Conservation (phyloP, 441 rosid species). For the Cnidoscolus chayamansa region DNA sequence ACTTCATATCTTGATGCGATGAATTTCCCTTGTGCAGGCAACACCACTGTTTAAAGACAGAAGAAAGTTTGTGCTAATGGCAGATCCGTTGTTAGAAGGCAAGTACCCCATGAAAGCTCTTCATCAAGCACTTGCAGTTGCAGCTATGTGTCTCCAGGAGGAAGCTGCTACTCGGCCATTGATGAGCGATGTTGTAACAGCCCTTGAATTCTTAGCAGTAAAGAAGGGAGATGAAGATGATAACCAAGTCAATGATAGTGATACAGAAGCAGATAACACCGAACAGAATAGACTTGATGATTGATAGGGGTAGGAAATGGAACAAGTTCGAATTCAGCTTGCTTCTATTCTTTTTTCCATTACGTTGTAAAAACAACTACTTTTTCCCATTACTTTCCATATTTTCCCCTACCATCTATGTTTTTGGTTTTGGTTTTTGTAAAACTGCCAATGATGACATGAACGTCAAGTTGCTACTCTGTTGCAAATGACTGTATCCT, state of each 20-base stretch:
- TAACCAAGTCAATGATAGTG: constrained; percentile 8
- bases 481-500: neutral
- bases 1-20: neutral
- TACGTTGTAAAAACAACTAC: neutral
- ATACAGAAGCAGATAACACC: constrained; percentile 12
- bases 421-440: neutral
- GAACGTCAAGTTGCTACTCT: neutral
- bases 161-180: constrained; percentile 70
- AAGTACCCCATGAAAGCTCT: constrained; percentile 64
- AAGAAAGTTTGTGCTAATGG: constrained; percentile 67
- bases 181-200: constrained; percentile 92
- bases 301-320: neutral
- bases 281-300: constrained; percentile 7
- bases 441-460: neutral
- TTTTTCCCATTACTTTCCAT: neutral
- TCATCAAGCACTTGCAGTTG: constrained; percentile 91
- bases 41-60: constrained; percentile 78
- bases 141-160: constrained; percentile 98
- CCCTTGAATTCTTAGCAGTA: constrained; percentile 65
- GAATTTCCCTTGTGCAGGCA: constrained; percentile 49
- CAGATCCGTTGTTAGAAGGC: constrained; percentile 74
- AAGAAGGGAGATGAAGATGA: constrained; percentile 31
- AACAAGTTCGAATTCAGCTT: constrained; percentile 4
- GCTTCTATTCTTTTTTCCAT: neutral
- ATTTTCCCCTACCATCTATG: neutral